Evolutionary conservation across 495 filamentous ascomycete species (phyloP).

Genomic region (Aspergillus saccharolyticus): DNA sequence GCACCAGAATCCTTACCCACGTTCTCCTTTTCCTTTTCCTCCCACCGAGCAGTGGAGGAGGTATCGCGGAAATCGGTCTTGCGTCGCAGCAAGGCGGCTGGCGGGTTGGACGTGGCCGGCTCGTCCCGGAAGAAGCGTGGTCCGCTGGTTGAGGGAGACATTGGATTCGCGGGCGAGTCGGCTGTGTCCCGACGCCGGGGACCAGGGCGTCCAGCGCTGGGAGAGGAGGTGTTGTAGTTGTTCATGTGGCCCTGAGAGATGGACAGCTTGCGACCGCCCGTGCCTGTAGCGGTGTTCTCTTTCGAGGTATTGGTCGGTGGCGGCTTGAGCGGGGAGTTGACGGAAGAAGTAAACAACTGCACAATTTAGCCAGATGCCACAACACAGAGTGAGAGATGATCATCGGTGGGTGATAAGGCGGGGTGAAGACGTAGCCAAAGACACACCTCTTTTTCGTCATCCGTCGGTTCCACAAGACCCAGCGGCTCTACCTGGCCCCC

Average conservation of each 20-base stretch:
- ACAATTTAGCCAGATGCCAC: slow-evolving; percentile 19
- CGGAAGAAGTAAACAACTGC: slow-evolving; percentile 72
- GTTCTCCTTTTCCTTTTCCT: slow-evolving; percentile 45
- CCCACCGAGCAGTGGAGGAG: slow-evolving; percentile 24
- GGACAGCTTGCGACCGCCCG: slow-evolving; percentile 68
- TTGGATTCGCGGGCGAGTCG: slow-evolving; percentile 61
- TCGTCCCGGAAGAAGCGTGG: slow-evolving; percentile 57
- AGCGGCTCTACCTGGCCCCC: slow-evolving; percentile 69
- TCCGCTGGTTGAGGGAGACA: slow-evolving; percentile 48
- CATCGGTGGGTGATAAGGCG: slow-evolving; percentile 1
- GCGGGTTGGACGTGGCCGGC: slow-evolving; percentile 52
- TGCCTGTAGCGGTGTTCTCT: slow-evolving; percentile 54
- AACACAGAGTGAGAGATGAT: slow-evolving; percentile 10
- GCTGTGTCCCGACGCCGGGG: slow-evolving; percentile 81
- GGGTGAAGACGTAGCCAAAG: slow-evolving; percentile 16
- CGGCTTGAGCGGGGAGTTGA: slow-evolving; percentile 90
- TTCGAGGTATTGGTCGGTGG: slow-evolving; percentile 67
- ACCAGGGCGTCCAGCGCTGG: slow-evolving; percentile 62
- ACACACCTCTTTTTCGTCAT: slow-evolving; percentile 78
- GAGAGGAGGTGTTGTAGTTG: slow-evolving; percentile 47
- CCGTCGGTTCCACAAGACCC: slow-evolving; percentile 67
- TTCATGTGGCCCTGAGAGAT: slow-evolving; percentile 53
- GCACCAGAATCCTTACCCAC: slow-evolving; percentile 27
- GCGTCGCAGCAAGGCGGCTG: slow-evolving; percentile 64
- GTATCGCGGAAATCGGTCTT: slow-evolving; percentile 64